A percentile compares a stretch with the other conserved stretches of the same genome.
Evolutionary conservation across 306 rosid genomes (phyloP).

Genomic region (Gleditsia sinensis): DNA sequence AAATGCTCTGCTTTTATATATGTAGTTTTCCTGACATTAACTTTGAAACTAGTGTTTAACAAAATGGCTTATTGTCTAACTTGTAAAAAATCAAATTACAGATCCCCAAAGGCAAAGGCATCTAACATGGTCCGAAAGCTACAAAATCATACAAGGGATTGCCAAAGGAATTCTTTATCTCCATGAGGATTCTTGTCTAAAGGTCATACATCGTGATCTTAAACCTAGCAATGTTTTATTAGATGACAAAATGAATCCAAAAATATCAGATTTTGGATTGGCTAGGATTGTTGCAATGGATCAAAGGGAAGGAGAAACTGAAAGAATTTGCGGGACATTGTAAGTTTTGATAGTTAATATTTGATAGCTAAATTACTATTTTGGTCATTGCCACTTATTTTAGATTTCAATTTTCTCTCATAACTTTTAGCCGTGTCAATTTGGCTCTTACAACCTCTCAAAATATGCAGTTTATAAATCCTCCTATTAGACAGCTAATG

Average conservation of each 20-base stretch:
- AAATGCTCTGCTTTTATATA: background rate
- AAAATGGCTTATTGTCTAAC: too few species aligned
- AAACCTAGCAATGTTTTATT: too few species aligned
- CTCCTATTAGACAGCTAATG: too few species aligned
- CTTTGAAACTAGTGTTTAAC: too few species aligned
- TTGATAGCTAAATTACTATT: too few species aligned
- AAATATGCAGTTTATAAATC: too few species aligned
- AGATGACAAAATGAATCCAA: too few species aligned
- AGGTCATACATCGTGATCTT: too few species aligned
- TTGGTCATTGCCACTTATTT: too few species aligned
- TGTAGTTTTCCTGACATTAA: background rate
- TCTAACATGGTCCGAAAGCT: slow-evolving; percentile 33
- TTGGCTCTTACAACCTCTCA: too few species aligned
- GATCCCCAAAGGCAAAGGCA: slow-evolving; percentile 11
- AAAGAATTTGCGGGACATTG: slow-evolving; percentile 41
- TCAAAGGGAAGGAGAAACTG: slow-evolving; percentile 38
- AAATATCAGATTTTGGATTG: slow-evolving; percentile 40
- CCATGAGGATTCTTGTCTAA: slow-evolving; percentile 36
- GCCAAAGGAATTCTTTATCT: background rate
- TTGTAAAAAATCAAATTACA: slow-evolving; percentile 4
- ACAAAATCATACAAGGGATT: slow-evolving; percentile 37
- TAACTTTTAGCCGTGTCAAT: too few species aligned
- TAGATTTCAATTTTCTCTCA: too few species aligned
- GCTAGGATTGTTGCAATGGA: slow-evolving; percentile 38
- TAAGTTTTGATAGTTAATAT: slow-evolving; percentile 32